Evolutionary conservation across 805 yeast genomes (phyloP).

Genomic region (Ogataea saltuana): DNA sequence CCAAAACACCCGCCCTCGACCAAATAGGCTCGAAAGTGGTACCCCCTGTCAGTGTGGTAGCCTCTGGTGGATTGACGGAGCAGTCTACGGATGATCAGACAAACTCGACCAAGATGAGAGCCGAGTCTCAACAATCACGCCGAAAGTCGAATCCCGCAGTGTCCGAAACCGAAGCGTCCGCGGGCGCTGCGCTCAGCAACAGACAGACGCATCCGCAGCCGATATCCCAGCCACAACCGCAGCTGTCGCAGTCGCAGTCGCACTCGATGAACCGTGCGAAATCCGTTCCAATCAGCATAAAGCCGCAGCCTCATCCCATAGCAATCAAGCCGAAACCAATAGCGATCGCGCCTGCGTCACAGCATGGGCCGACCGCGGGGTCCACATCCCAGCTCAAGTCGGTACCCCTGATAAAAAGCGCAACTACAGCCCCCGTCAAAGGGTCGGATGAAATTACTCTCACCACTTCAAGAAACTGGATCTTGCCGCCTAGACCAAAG

Average conservation of each 20-base stretch:
- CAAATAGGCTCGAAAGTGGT: neutral
- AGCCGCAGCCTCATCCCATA: constrained; percentile 29
- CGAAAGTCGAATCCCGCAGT: neutral
- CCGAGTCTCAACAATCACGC: neutral
- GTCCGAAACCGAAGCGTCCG: neutral
- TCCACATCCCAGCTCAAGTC: constrained; percentile 7
- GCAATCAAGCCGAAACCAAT: constrained; percentile 34
- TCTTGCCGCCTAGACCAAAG: constrained; percentile 56
- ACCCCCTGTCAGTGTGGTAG: constrained; percentile 4
- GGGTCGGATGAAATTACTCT: constrained; percentile 37
- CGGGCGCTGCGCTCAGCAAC: neutral
- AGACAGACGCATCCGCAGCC: neutral
- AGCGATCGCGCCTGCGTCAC: constrained; percentile 25
- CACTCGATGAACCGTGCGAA: constrained; percentile 13
- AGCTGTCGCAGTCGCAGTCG: neutral
- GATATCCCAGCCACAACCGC: neutral
- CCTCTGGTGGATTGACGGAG: too few relatives aligned
- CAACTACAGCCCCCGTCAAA: constrained; percentile 24
- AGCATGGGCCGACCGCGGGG: constrained; percentile 8
- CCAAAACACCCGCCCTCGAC: neutral
- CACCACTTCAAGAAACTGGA: constrained; percentile 45
- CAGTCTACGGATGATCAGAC: too few relatives aligned
- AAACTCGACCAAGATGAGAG: neutral
- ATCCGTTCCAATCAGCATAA: constrained; percentile 13
- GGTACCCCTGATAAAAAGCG: constrained; percentile 9